A percentile compares a stretch with the other conserved stretches of the same genome.
phyloP scores from a whole-genome alignment of 2,329 filamentous ascomycete species.

The Didymella sp. region DNA sequence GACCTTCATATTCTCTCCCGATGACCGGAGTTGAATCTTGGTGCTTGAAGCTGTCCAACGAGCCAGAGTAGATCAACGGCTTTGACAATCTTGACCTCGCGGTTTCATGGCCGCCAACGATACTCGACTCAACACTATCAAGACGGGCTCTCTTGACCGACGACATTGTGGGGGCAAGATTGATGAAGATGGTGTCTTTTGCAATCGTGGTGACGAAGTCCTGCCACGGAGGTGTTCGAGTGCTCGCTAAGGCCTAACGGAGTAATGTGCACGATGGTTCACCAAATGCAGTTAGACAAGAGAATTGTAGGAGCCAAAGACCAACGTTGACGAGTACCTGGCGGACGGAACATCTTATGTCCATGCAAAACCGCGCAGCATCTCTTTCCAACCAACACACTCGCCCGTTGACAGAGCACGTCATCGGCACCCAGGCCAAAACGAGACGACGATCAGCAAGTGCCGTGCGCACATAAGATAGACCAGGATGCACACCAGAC shows the following conservation, averaged over 20 bases:
- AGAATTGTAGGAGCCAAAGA: background rate
- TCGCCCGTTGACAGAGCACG: constrained; percentile 23
- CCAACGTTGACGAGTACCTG: constrained; percentile 5
- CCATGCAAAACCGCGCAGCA: constrained; percentile 6
- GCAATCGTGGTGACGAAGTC: background rate
- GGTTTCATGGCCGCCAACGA: constrained; percentile 31
- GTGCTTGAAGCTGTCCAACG: constrained; percentile 32
- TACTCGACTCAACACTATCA: constrained; percentile 16
- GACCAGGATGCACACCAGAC: constrained; percentile 3
- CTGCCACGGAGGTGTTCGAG: constrained; percentile 5
- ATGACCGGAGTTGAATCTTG: constrained; percentile 60
- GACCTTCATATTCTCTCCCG: constrained; percentile 56
- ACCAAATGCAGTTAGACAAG: constrained; percentile 6
- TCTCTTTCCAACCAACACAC: background rate
- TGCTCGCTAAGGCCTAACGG: constrained; percentile 6
- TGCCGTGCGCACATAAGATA: constrained; percentile 9
- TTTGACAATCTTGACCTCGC: constrained; percentile 33
- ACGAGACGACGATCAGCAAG: constrained; percentile 10
- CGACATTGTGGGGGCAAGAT: constrained; percentile 26
- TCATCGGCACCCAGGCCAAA: constrained; percentile 28
- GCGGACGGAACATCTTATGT: constrained; percentile 18
- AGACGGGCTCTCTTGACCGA: constrained; percentile 26
- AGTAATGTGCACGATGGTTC: constrained; percentile 20
- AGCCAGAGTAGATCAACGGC: constrained; percentile 35
- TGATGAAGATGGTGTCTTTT: background rate